Evolutionary conservation across 164 flowering plant genomes (phyloP).

Genomic region (Tinospora cordifolia): DNA sequence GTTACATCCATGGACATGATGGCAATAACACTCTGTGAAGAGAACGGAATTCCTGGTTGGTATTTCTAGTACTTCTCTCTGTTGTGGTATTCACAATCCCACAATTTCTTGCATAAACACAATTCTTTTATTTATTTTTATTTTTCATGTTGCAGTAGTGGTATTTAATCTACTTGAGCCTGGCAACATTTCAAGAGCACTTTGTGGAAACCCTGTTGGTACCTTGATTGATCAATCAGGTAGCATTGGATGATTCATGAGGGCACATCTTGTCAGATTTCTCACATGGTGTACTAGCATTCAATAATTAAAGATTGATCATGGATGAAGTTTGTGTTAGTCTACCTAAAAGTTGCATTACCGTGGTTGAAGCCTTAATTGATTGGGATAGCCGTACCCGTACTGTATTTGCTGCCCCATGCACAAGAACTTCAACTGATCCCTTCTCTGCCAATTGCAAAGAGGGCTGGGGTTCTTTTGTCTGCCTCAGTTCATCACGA

Average conservation of each 20-base stretch:
- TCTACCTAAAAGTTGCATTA: neutral
- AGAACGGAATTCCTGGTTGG: slow-evolving; percentile 78
- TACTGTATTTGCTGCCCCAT: neutral
- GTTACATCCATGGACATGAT: slow-evolving; percentile 59
- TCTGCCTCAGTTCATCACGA: too few relatives aligned
- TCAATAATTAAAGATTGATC: neutral
- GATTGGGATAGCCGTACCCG: too few relatives aligned
- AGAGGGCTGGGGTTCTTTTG: too few relatives aligned
- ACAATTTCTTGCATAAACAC: neutral
- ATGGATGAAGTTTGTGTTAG: neutral
- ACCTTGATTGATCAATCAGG: slow-evolving; percentile 70
- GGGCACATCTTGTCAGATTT: neutral
- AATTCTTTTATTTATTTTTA: neutral
- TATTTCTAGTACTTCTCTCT: slow-evolving; percentile 1
- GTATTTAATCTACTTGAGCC: slow-evolving; percentile 76
- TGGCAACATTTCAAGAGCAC: slow-evolving; percentile 81
- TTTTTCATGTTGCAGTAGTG: slow-evolving; percentile 72
- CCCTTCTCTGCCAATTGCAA: too few relatives aligned
- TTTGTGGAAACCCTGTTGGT: slow-evolving; percentile 84
- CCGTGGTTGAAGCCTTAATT: neutral
- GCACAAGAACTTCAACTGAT: neutral
- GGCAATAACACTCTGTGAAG: slow-evolving; percentile 77
- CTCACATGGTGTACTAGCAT: neutral
- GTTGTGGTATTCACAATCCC: neutral
- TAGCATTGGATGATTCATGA: slow-evolving; percentile 34